Base-by-base conservation (phyloP, 345 rosid genomes). In the Microcos paniculata region DNA sequence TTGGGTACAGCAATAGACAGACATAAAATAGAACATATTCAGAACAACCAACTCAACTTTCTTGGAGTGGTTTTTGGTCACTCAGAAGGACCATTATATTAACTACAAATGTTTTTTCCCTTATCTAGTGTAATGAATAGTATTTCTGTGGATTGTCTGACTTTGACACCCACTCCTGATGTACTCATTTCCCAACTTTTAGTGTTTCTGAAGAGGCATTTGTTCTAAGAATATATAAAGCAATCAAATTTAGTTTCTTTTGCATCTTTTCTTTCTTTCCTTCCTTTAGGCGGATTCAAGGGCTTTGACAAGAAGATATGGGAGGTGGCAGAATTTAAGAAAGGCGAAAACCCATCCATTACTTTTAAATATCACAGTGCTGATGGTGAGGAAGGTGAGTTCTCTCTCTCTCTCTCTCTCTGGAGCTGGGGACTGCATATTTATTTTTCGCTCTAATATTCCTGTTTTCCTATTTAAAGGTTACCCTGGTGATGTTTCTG, bases 321-420 rank as follows among this genome's bases (percentile, higher is more conserved):
- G 98, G 91, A 91, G 38, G 97, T 93, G 33, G 84, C 74, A 43
- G 92, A 87, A 55, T 73, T 87, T 65, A 90, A 80, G 84, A 77
- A 88, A 72, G 92, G 91, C 4, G 89, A 87, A 15, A 87, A 76
- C 12, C 96, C 96, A 48, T 91, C 89, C 76, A 87, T 95, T 55
- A 87, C 89, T 46, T 93, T 95, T 72, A 91, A 86, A 55, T 91
- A 93, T 77, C 88, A 59, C 14, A 88, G 94, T 42, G 70, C 5
- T 10, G 94, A 95, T 77, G 99, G 99, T 24, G 98, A 93, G 74
- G 98, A 95, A 89, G 99, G 97, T 94, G 6, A 26, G 33, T 63
- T 53, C 16, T 28, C 59, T 28, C 62, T 7, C 62, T 35, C 53
- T 21, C 70, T 4, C 10, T 24, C 77, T n/a, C 26, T 52, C 61